These are phyloP conservation scores for Salicornia ramosissima DNA, from an alignment of 148 eudicot genomes.

Conservation along the genomic window DNA sequence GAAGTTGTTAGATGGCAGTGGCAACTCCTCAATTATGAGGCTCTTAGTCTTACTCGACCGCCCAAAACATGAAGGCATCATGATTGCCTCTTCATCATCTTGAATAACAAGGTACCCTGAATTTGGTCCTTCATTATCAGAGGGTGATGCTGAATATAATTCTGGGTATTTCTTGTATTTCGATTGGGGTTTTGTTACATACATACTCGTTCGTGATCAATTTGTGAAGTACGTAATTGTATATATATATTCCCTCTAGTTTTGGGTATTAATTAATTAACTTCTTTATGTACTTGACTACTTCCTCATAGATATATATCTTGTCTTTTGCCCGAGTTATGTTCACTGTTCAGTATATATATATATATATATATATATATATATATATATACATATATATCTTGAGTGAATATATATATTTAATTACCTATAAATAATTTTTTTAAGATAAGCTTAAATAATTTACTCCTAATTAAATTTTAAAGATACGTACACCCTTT, in stretches of 20 bases:
- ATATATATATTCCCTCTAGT: not conserved
- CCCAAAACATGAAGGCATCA: slow-evolving; percentile 22
- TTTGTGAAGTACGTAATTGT: not conserved
- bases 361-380: no score
- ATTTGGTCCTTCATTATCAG: slow-evolving; percentile 33
- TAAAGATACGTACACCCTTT: no score
- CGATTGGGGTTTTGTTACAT: slow-evolving; percentile 31
- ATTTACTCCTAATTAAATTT: no score
- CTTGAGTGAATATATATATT: no score
- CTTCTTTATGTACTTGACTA: no score
- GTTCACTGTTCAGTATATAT: no score
- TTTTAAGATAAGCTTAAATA: no score
- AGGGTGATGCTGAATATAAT: slow-evolving; percentile 13
- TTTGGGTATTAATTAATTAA: not conserved
- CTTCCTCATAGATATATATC: not conserved
- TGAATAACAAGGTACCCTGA: slow-evolving; percentile 30
- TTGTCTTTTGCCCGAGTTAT: not conserved
- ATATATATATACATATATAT: no score
- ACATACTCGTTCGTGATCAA: slow-evolving; percentile 12
- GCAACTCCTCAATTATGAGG: slow-evolving; percentile 9
- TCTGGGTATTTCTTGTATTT: slow-evolving; percentile 27
- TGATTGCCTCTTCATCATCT: slow-evolving; percentile 30
- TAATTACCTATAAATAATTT: no score
- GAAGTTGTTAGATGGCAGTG: slow-evolving; percentile 23
- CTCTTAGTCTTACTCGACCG: slow-evolving; percentile 10